Evolutionary conservation across 495 filamentous ascomycete genomes (phyloP).

Genomic region (Elasticomyces elasticus): DNA sequence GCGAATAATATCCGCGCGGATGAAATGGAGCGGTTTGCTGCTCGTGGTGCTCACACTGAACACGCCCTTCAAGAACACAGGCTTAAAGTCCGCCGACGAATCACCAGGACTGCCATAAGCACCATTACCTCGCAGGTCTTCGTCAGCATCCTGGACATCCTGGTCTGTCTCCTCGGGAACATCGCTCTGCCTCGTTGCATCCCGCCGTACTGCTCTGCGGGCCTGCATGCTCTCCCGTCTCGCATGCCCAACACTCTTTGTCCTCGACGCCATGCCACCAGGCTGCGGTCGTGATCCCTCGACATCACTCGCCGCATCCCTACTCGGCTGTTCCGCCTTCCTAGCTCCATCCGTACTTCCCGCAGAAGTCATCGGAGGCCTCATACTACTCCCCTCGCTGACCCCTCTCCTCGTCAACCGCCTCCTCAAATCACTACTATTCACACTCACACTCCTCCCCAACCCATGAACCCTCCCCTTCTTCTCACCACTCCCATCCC

Average conservation of each 20-base stretch:
- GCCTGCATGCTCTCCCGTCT: constrained; percentile 85
- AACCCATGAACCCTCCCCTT: constrained; percentile 48
- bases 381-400: constrained; percentile 44
- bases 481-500: constrained; percentile 41
- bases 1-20: constrained; percentile 83
- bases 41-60: constrained; percentile 97
- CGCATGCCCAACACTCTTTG: constrained; percentile 85
- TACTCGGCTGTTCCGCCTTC: no score
- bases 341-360: no score
- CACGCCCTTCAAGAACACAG: constrained; percentile 91
- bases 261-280: constrained; percentile 35
- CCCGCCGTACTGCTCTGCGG: constrained; percentile 47
- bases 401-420: constrained; percentile 50
- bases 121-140: constrained; percentile 22
- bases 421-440: constrained; percentile 64
- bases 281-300: constrained; percentile 35
- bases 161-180: constrained; percentile 73
- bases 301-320: constrained; percentile 36
- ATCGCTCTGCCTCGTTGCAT: constrained; percentile 56
- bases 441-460: constrained; percentile 76
- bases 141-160: constrained; percentile 41
- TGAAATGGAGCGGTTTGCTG: constrained; percentile 73
- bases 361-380: neutral
- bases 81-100: constrained; percentile 70
- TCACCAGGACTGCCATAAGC: constrained; percentile 39